Evolutionary conservation across 2,329 filamentous ascomycete genomes (phyloP), one percentile per base, ranked within the genome.

Genomic region (Phialophora expanda): DNA sequence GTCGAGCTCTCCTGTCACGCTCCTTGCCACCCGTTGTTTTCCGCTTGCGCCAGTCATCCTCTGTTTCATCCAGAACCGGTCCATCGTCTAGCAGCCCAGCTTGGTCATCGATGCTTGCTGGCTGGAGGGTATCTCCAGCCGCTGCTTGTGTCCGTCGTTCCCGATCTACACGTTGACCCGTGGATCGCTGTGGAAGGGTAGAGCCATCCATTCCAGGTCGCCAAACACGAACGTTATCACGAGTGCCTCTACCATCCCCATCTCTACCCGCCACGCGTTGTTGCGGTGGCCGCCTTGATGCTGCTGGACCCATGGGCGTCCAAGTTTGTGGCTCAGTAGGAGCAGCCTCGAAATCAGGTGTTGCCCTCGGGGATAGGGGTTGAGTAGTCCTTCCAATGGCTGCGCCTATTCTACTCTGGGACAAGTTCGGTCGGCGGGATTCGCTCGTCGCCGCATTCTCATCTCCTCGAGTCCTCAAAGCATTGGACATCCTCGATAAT

Each of bases 81-180:
- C 81, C 77, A 61, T 86, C 83, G 5, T 32, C 58, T 26, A 61
- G 11, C 9, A 22, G 1, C 54, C n/a, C 24, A 22, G 28, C 14
- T n/a, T 54, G 44, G 22, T 53, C 48, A 7, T 44, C 58, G 7
- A n/a, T 6, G 38, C 7, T 26, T n/a, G 46, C 32, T 61, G 48
- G 17, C 22, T 44, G 44, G 14, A 53, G 28, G 2, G 44, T 24
- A 11, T 12, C 41, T 24, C 46, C 56, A n/a, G 26, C 3, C 7
- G 22, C 28, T 59, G n/a, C 24, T 14, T 59, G 44, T n/a, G 22
- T 11, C 24, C 26, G 56, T 34, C 44, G 26, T 7, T 59, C 44
- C 24, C 56, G 26, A 34, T 44, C 46, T 4, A 20, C 30, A 9
- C 28, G 26, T 59, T n/a, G 14, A 20, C 22, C 44, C 8, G 46